A percentile compares a stretch with the other conserved stretches of the same genome.
Evolutionary conservation across 192 early-diverging fungal genomes (phyloP).

Genomic region (Helicostylum pulchrum): DNA sequence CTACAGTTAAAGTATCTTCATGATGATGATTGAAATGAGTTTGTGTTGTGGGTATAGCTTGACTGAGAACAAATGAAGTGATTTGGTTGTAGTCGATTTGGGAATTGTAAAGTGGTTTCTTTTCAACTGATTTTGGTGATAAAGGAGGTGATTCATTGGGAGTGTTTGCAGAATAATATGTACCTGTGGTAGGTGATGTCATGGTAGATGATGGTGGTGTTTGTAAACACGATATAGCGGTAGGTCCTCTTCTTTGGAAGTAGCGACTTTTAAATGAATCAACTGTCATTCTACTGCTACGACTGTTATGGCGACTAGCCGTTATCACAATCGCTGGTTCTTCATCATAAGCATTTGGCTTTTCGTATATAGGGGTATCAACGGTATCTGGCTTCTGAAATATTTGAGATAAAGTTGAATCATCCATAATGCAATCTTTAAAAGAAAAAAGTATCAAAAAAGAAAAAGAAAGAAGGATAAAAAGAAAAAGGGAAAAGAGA

Average conservation of each 20-base stretch:
- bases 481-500: no score
- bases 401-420: neutral
- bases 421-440: no score
- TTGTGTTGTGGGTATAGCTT: neutral
- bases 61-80: conserved; percentile 8
- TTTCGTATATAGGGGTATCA: conserved; percentile 27
- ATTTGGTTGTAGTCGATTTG: conserved; percentile 9
- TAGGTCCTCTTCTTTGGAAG: neutral
- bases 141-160: neutral
- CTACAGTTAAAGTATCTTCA: no score
- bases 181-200: neutral
- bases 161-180: conserved; percentile 1
- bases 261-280: neutral
- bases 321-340: neutral
- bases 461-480: no score
- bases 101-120: conserved; percentile 1
- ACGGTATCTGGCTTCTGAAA: conserved; percentile 21
- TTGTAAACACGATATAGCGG: neutral
- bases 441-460: no score
- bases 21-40: no score
- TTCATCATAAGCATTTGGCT: conserved; percentile 31
- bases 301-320: conserved; percentile 7
- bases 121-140: neutral
- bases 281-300: neutral
- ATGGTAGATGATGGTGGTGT: neutral